Evolutionary conservation across 2,329 filamentous ascomycete species (phyloP), one percentile per base, ranked within the genome.

Genomic region (Diaporthe vaccinii): DNA sequence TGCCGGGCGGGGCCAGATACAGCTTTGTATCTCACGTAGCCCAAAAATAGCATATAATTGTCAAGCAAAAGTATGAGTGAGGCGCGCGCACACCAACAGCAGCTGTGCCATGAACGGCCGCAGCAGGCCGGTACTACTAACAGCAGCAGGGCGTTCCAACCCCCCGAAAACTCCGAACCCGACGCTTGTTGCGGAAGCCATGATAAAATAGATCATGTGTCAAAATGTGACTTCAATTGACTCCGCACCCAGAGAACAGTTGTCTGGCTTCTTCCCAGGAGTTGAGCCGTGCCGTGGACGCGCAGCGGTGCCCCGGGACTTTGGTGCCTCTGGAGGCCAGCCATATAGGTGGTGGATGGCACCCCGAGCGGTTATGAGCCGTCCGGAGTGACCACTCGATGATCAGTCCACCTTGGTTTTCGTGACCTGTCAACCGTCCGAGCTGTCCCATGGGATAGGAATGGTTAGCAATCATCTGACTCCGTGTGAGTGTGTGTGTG

Each of bases 21-120:
- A 68, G 46, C 44, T 68, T 53, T 68, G 65, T 53, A 68, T 68
- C 65, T 68, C 65, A 68, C n/a, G 31, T 49, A 68, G 65, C 46
- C 65, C 65, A 53, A 68, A 68, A 68, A 68, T 68, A 68, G 65
- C 31, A 68, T 25, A 49, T 68, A 68, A 53, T 39, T 9, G 17
- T 51, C 49, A 68, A 53, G 31, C 17, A 36, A 51, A 67, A 53
- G 65, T 36, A 68, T 68, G 65, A 49, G 65, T 68, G 65, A 53
- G 65, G 62, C 62, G 65, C 65, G 65, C 65, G 46, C 65, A 31
- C 62, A 68, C 65, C 65, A 68, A 68, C 65, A 53, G 12, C 65
- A 53, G 46, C 46, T 53, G 46, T 53, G 46, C 46, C 65, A 28
- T 68, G 46, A 65, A 68, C 34, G 65, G 46, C 65, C 65, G 65